Base-by-base conservation (phyloP, 225 moss, liverwort and hornwort genomes). In the Climacium dendroides region DNA sequence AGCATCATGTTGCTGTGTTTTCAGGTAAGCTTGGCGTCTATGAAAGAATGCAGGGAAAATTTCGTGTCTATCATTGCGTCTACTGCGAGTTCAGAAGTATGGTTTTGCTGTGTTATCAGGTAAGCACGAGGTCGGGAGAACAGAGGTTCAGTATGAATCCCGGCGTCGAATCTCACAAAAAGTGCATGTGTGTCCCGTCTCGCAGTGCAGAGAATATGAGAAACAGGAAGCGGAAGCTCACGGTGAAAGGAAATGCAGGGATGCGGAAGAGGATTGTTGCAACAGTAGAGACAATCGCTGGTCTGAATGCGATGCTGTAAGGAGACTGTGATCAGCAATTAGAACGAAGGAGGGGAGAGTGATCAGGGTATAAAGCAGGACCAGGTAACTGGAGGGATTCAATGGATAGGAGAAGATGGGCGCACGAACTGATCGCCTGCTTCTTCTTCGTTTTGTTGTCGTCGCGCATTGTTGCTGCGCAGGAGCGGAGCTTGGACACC, bases 401-500 rank as follows among this genome's bases (percentile, higher is more conserved):
- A 47, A 90, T 90, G 88, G 90, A 62, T 55, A 70, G 55, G 76
- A 66, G 80, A 60, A 32, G 71, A 35, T 26, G 58, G 58, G 15
- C 32, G 66, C 39, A 48, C 53, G 72, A 15, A 58, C 85, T 78
- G 65, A 78, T 70, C 79, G 45, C 57, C 13, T 70, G 11, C 58
- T 86, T 70, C 47, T n/a, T 59, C 69, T 26, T 70, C 28, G 16
- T 37, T 23, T 48, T 41, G 76, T 20, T 64, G 16, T 39, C 15
- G 47, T 19, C 35, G 14, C 62, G 70, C 70, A 39, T 66, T 16
- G 71, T 48, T 29, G 39, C 62, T 50, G 87, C 64, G 7, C 79
- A 83, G 78, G 78, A 23, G 19, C 54, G 57, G n/a, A 91, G 81
- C 82, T 72, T 90, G 76, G 83, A 90, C 26, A 87, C 92, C 11